Evolutionary conservation across 2,329 filamentous ascomycete genomes (phyloP).

Genomic region (Trichoderma afroharzianum): DNA sequence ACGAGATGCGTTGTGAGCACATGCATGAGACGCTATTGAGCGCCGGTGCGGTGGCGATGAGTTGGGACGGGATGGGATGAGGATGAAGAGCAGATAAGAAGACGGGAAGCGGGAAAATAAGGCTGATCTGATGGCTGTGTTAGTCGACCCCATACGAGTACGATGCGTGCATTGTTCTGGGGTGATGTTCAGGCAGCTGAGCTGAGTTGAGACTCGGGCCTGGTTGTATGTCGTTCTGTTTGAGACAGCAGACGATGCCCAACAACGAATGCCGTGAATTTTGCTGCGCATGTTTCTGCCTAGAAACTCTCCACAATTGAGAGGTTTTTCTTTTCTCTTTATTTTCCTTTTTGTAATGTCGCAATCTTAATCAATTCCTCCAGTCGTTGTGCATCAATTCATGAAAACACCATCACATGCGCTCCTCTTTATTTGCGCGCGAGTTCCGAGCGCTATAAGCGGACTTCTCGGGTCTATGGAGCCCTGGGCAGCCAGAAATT

Average conservation of each 20-base stretch:
- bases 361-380: neutral
- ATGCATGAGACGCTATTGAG: constrained; percentile 14
- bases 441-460: neutral
- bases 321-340: neutral
- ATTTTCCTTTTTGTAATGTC: neutral
- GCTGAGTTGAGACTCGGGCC: neutral
- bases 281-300: neutral
- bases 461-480: neutral
- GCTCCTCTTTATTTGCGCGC: neutral
- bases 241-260: neutral
- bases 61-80: neutral
- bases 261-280: neutral
- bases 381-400: neutral
- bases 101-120: neutral
- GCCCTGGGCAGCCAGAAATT: neutral
- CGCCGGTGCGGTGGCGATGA: neutral
- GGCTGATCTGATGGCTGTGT: neutral
- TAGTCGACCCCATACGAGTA: too few species aligned
- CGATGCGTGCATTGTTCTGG: neutral
- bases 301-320: neutral
- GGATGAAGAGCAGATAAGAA: neutral
- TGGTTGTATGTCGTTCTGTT: neutral
- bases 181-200: neutral
- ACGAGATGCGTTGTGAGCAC: constrained; percentile 14
- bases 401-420: neutral